phyloP scores from a whole-genome alignment of 768 basidiomycete genomes.

The Krasilnikovozyma curviuscula region DNA sequence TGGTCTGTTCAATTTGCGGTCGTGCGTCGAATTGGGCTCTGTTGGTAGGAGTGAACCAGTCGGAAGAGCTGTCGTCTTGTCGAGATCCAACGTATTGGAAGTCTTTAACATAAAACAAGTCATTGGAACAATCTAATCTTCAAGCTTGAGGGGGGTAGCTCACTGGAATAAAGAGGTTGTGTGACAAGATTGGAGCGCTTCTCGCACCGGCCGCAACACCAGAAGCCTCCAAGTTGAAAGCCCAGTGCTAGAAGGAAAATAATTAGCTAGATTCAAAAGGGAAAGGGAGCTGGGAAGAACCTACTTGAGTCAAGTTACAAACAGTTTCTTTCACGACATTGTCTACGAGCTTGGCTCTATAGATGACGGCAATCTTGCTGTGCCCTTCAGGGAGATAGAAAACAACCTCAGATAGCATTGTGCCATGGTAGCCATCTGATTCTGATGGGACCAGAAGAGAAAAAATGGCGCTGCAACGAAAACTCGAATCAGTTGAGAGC shows the following conservation, averaged over 20 bases:
- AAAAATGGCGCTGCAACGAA: too few species aligned
- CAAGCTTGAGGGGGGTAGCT: too few species aligned
- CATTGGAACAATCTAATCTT: too few species aligned
- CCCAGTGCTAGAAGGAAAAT: conserved; percentile 1
- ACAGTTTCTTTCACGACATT: conserved; percentile 2
- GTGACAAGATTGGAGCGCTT: too few species aligned
- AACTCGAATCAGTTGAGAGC: too few species aligned
- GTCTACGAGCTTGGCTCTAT: conserved; percentile 2
- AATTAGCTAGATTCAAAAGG: background rate
- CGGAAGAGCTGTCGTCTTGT: conserved; percentile 3
- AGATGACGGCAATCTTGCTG: background rate
- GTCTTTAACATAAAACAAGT: too few species aligned
- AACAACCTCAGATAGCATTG: conserved; percentile 4
- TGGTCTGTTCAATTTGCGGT: conserved; percentile 4
- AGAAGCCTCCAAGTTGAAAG: conserved; percentile 11
- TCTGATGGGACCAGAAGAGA: background rate
- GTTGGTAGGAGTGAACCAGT: conserved; percentile 2
- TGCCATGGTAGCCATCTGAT: conserved; percentile 8
- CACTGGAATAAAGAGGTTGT: too few species aligned
- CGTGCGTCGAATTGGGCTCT: conserved; percentile 1
- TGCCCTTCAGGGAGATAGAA: background rate
- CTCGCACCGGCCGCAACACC: background rate
- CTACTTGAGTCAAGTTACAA: conserved; percentile 4
- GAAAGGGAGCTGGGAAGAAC: background rate
- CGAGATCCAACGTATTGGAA: conserved; percentile 4